Base-by-base conservation (phyloP, 2,329 filamentous ascomycete genomes). In the Aspergillus sp. region DNA sequence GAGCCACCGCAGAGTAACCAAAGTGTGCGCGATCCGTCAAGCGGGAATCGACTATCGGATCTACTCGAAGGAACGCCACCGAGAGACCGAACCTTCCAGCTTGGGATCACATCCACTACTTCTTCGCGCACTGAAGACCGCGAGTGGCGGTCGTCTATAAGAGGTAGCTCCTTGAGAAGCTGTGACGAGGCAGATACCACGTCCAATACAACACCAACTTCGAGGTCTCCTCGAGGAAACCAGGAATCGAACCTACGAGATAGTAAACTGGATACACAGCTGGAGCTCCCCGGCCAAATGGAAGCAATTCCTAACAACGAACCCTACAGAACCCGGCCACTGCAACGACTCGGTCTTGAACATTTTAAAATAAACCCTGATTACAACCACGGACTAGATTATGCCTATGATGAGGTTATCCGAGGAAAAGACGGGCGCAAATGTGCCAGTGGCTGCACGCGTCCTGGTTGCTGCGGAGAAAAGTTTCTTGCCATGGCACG, bases 281-380 rank as follows among this genome's bases (percentile, higher is more conserved):
- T n/a, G 19, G 24, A 41, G 40, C 24, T n/a, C 2, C n/a, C 24
- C 48, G 24, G 54, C 23, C 39, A 40, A 14, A 54, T 56, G 6
- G 57, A 62, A 33, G 35, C 64, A 27, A 47, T 50, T 57, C 60
- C 66, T 45, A 62, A 77, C 44, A 68, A 76, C 17, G 75, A 75
- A 57, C 78, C 79, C 1, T 79, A 90, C 15, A 85, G 91, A 49
- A 71, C 79, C 9, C 84, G 82, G 51, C 82, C 86, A 0, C 62
- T 86, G 3, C 75, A 80, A 0, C 77, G 82, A 35, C 80, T 96
- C 12, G 77, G 77, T 14, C 77, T 89, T 1, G 83, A 85, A 12
- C 88, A 96, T 73, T 97, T 96, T 79, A 93, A 88, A 70, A 80
- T 95, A 65, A 96, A 96, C 62, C 87, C 90, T 0, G 77, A 79